These are phyloP conservation scores for Penicillium sp. DNA, from an alignment of 2,329 filamentous ascomycete genomes.

Conservation along the genomic window DNA sequence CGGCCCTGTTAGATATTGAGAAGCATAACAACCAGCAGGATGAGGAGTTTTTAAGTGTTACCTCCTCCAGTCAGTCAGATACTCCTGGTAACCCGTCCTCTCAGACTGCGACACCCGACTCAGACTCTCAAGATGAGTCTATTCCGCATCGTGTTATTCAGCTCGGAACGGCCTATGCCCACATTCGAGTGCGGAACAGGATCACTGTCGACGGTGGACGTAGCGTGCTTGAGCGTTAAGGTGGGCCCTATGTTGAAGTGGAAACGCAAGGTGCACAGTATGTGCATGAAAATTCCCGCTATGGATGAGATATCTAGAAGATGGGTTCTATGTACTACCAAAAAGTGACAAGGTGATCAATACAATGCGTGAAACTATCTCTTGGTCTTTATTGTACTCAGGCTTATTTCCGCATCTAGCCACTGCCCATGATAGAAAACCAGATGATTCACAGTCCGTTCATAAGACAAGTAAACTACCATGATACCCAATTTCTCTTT, in stretches of 20 bases:
- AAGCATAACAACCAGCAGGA: neutral
- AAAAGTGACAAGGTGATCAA: neutral
- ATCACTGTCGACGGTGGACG: slow-evolving; percentile 4
- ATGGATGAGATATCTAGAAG: neutral
- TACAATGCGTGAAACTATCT: neutral
- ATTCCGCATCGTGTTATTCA: neutral
- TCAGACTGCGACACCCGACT: neutral
- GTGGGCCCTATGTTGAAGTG: neutral
- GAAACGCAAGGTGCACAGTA: neutral
- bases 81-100: neutral
- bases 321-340: neutral
- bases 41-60: neutral
- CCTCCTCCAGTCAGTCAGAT: neutral
- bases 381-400: neutral
- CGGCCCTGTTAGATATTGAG: neutral
- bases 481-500: neutral
- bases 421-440: neutral
- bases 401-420: neutral
- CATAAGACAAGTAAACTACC: neutral
- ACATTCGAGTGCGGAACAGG: slow-evolving; percentile 3
- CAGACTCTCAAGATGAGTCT: neutral
- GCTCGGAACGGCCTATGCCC: neutral
- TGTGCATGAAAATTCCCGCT: neutral
- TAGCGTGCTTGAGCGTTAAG: neutral
- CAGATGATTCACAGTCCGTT: neutral